These are phyloP conservation scores for Fraxinus velutina DNA, from an alignment of 305 asterid species.

Conservation along the genomic window DNA sequence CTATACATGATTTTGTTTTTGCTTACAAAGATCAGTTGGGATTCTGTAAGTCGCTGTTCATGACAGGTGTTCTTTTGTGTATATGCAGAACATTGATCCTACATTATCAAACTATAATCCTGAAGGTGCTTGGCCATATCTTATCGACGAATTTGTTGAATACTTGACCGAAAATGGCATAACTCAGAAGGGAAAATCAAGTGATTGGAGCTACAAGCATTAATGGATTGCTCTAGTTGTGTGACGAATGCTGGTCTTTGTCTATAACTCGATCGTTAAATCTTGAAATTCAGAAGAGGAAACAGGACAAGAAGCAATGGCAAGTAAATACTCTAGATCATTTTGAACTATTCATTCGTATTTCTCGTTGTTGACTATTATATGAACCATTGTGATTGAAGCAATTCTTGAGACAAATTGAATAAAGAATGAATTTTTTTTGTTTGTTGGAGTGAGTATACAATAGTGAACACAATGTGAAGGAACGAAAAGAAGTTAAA, in stretches of 20 bases:
- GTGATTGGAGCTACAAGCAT: conserved; percentile 64
- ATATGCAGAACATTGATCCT: conserved; percentile 81
- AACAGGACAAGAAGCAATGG: conserved; percentile 13
- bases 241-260: neutral
- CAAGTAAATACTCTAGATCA: conserved; percentile 27
- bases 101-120: conserved; percentile 81
- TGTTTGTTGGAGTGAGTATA: neutral
- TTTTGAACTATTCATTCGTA: conserved; percentile 27
- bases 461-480: neutral
- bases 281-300: conserved; percentile 23
- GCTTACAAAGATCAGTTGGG: neutral
- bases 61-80: neutral
- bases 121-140: conserved; percentile 98
- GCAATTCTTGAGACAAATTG: neutral
- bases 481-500: neutral
- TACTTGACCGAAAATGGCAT: conserved; percentile 68
- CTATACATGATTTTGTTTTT: neutral
- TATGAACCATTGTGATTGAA: neutral
- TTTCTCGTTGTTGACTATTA: neutral
- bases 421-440: neutral
- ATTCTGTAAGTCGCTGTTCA: neutral
- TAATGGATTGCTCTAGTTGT: conserved; percentile 12
- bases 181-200: conserved; percentile 58
- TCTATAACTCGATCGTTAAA: conserved; percentile 14
- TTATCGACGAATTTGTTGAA: conserved; percentile 93